Evolutionary conservation across 2,329 filamentous ascomycete species (phyloP).

Genomic region (Penicillium sp.): DNA sequence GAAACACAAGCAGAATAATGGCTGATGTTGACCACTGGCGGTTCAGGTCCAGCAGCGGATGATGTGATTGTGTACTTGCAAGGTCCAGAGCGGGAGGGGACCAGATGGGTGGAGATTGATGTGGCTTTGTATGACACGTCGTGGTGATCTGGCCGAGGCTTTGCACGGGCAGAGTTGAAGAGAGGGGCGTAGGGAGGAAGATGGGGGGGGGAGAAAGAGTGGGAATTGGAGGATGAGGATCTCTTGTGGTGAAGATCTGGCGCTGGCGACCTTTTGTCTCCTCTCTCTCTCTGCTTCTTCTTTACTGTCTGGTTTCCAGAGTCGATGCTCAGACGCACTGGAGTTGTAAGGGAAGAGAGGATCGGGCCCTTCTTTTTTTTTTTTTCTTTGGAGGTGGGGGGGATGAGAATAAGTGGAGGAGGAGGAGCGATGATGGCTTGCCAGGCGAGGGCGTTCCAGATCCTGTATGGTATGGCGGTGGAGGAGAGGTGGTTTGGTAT

Average conservation of each 20-base stretch:
- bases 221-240: neutral
- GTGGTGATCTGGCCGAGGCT: no score
- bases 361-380: slow-evolving; percentile 1
- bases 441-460: slow-evolving; percentile 4
- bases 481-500: slow-evolving; percentile 1
- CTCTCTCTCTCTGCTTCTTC: neutral
- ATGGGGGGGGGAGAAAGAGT: no score
- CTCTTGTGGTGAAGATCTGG: neutral
- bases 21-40: no score
- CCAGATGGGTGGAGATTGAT: no score
- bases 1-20: no score
- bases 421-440: slow-evolving; percentile 12
- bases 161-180: neutral
- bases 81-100: no score
- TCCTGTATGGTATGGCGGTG: slow-evolving; percentile 25
- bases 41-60: no score
- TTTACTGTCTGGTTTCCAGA: neutral
- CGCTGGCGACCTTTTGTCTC: neutral
- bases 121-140: no score
- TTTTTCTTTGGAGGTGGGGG: slow-evolving; percentile 2
- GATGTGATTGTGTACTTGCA: no score
- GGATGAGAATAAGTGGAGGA: slow-evolving; percentile 11
- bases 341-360: neutral
- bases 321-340: neutral
- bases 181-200: neutral